Evolutionary conservation across 169 alveolate genomes (phyloP), one percentile per base, ranked within the genome.

Genomic region (Eimeria necatrix): DNA sequence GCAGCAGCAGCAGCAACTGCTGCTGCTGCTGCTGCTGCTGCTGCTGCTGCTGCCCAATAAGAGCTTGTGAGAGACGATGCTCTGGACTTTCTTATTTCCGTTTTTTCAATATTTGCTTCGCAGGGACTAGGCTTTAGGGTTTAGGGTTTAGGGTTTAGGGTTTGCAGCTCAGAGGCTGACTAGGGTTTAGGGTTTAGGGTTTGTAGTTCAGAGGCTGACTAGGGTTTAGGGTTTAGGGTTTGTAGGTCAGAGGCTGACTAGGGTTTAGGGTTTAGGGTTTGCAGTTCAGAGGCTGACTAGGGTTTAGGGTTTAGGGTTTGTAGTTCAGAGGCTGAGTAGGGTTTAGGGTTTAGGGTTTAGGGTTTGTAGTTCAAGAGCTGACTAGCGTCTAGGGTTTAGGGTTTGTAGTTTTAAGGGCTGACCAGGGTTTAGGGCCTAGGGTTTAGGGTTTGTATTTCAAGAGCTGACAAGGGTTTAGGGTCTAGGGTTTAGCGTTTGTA

Each of bases 211-310:
- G 64, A 8, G 6, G 20, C 5, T 5, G 6, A 10, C 20, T 7
- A 12, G 64, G 64, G 64, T 53, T 53, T 53, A 53, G 64, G 64
- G 64, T 53, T 53, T 53, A 53, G 64, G 64, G 64, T 53, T 53
- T 60, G 73, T n/a, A n/a, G n/a, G n/a, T n/a, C n/a, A n/a, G n/a
- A n/a, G n/a, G n/a, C n/a, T n/a, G n/a, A n/a, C n/a, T n/a, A n/a
- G n/a, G n/a, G n/a, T 68, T 68, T 68, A 68, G 76, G 76, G 76
- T 68, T n/a, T 73, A 73, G 84, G 81, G 81, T 70, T 24, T 24
- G 81, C 14, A 56, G 20, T 56, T 14, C 64, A 56, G 14, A 56
- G 8, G 8, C 64, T 56, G 8, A 14, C 8, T 8, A 5, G 49
- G 81, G 81, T 4, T 12, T 16, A 24, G 4, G 6, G 18, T 5